These are phyloP conservation scores for Lasiosphaeria ovina DNA, from an alignment of 495 filamentous ascomycete genomes.

Conservation along the genomic window DNA sequence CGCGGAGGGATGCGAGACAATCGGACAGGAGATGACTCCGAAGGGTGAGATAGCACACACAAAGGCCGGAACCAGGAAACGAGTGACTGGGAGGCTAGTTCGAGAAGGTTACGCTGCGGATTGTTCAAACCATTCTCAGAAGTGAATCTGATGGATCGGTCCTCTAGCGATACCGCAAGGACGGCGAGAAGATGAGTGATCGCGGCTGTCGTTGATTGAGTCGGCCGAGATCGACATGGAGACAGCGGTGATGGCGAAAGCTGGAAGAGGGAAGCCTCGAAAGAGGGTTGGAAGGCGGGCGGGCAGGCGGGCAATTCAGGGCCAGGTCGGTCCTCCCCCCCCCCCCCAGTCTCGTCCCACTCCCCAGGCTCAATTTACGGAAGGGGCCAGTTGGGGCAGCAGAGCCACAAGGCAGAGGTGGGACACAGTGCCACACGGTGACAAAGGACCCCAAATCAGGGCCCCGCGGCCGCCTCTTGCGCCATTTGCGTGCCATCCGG, in stretches of 20 bases:
- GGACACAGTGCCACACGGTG: no score
- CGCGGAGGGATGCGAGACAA: no score
- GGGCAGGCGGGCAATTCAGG: conserved; percentile 8
- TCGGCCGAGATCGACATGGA: conserved; percentile 7
- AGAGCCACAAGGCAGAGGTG: conserved; percentile 16
- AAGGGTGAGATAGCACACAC: no score
- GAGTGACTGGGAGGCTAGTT: conserved; percentile 54
- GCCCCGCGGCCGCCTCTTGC: conserved; percentile 18
- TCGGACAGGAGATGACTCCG: no score
- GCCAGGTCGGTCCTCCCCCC: background rate
- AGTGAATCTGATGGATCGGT: conserved; percentile 15
- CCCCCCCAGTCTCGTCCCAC: background rate
- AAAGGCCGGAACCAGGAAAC: conserved; percentile 32
- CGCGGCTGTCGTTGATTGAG: conserved; percentile 14
- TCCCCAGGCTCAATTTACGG: conserved; percentile 28
- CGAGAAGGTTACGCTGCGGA: conserved; percentile 38
- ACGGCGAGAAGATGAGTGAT: conserved; percentile 8
- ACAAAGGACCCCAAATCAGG: conserved; percentile 13
- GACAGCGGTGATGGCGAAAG: conserved; percentile 23
- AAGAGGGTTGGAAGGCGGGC: conserved; percentile 22
- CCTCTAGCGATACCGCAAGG: conserved; percentile 5
- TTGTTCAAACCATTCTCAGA: conserved; percentile 15
- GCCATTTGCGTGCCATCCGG: conserved; percentile 15
- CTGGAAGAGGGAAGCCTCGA: conserved; percentile 26
- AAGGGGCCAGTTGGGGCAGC: conserved; percentile 30